Base-by-base conservation (phyloP, 345 rosid species). In the Salix exigua region DNA sequence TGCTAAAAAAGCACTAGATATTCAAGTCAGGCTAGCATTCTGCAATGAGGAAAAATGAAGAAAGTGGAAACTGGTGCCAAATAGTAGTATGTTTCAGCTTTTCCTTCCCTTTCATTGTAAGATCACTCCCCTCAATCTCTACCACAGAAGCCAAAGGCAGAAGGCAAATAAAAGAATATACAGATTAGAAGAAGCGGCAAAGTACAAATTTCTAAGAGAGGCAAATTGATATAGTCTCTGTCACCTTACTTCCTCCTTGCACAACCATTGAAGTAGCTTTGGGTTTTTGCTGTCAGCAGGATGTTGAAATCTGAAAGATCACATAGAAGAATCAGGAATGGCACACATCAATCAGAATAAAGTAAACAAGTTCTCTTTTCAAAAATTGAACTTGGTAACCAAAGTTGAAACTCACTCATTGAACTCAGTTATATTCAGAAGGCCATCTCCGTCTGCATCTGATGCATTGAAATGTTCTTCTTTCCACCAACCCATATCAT, bases 401-500 rank as follows among this genome's bases (percentile, higher is more conserved):
- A 75, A 18, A 74, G 72, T 73, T 60, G 73, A 79, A 62, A 55
- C 94, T 90, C 81, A 96, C 99, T 96, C 98, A 66, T 94, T 96
- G 81, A 96, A 96, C 88, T 96, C 97, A 0, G 95, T 92, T 74
- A 92, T 72, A 82, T 96, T 91, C 82, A 96, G 79, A 21, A 88
- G 83, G 62, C 97, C 97, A 88, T 96, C 97, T 82, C 96, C 97
- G 85, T 92, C 88, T 8, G 82, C 94, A 92, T 96, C 99, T 26
- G 99, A 90, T 71, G 97, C 97, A 82, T 91, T 92, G 73, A 96
- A 96, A 85, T 96, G 99, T 79, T 91, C 97, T 83, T 88, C 95
- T 83, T 86, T 94, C 99, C 98, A 94, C 99, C 99, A 96, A 69
- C 97, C 99, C 95, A 94, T 96, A 28, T 92, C 92, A 82, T 86